Conservation (phyloP, 768 basidiomycete species). For the Hortiboletus campestris region DNA sequence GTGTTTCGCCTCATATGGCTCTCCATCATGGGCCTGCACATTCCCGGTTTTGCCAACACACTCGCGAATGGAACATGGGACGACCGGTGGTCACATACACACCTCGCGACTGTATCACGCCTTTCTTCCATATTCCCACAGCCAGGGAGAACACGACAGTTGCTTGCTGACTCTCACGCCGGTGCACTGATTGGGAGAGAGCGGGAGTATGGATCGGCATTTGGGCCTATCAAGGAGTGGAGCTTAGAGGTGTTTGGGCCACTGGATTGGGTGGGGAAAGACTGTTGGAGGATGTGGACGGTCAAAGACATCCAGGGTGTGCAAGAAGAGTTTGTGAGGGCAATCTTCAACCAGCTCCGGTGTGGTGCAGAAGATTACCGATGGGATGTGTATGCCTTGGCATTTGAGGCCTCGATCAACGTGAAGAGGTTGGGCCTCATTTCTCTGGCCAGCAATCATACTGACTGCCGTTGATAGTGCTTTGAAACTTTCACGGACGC, state of each 20-base stretch:
- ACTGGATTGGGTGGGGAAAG: constrained; percentile 44
- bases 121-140: constrained; percentile 56
- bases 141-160: constrained; percentile 24
- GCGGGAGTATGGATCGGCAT: constrained; percentile 55
- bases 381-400: constrained; percentile 66
- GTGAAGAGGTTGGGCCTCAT: constrained; percentile 50
- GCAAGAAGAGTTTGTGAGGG: constrained; percentile 49
- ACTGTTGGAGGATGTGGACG: constrained; percentile 43
- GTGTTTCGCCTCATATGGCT: constrained; percentile 70
- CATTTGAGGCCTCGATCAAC: constrained; percentile 63
- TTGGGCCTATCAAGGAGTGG: constrained; percentile 74
- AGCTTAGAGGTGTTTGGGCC: constrained; percentile 49
- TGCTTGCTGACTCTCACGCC: constrained; percentile 59
- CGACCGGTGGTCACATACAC: constrained; percentile 62
- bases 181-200: constrained; percentile 69
- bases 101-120: constrained; percentile 43
- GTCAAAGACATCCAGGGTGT: constrained; percentile 49
- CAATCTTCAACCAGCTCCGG: constrained; percentile 58
- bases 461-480: constrained; percentile 45
- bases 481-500: constrained; percentile 60
- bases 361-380: constrained; percentile 47
- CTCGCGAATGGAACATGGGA: constrained; percentile 50
- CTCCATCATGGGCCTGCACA: constrained; percentile 64
- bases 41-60: constrained; percentile 60
- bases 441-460: background rate